Percentiles rank a stretch among this genome's conserved stretches.
Conservation (phyloP, 2,329 filamentous ascomycete genomes). For the Beauveria medogensis region DNA sequence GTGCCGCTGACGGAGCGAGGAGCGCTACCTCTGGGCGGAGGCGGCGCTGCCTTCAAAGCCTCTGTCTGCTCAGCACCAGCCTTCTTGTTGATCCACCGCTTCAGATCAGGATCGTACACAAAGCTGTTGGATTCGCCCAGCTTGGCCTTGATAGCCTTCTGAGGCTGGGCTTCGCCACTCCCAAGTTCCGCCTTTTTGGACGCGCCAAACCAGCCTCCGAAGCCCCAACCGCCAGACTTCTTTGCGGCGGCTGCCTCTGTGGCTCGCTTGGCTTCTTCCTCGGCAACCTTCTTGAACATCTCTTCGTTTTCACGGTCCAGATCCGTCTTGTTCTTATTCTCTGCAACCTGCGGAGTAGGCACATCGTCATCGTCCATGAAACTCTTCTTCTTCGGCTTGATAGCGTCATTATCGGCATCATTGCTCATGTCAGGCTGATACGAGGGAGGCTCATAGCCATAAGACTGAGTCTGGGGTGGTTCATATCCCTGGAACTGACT, state of each 20-base stretch:
- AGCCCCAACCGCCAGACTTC: slow-evolving; percentile 60
- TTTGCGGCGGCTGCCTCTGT: slow-evolving; percentile 40
- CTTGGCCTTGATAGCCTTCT: slow-evolving; percentile 79
- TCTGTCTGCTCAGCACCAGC: slow-evolving; percentile 55
- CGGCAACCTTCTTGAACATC: slow-evolving; percentile 76
- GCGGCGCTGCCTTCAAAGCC: slow-evolving; percentile 60
- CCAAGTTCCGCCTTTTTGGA: slow-evolving; percentile 40
- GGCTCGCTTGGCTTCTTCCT: slow-evolving; percentile 60
- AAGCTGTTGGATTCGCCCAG: slow-evolving; percentile 90
- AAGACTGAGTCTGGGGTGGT: slow-evolving; percentile 54
- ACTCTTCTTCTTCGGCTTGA: slow-evolving; percentile 64
- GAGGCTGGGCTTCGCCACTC: slow-evolving; percentile 33
- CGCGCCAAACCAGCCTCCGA: slow-evolving; percentile 78
- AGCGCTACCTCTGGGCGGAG: slow-evolving; percentile 60
- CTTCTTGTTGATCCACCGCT: slow-evolving; percentile 98
- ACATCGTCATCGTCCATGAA: slow-evolving; percentile 78
- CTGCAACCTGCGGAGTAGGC: slow-evolving; percentile 37
- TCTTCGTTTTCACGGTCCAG: slow-evolving; percentile 77
- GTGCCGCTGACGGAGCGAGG: slow-evolving; percentile 46
- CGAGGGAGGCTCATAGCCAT: slow-evolving; percentile 49
- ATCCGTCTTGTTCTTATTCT: slow-evolving; percentile 53
- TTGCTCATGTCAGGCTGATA: slow-evolving; percentile 43
- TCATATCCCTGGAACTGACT: slow-evolving; percentile 40
- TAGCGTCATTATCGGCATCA: slow-evolving; percentile 37
- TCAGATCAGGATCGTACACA: slow-evolving; percentile 89